These are phyloP conservation scores for Penicillium steckii DNA, from an alignment of 495 filamentous ascomycete species.

Conservation along the genomic window DNA sequence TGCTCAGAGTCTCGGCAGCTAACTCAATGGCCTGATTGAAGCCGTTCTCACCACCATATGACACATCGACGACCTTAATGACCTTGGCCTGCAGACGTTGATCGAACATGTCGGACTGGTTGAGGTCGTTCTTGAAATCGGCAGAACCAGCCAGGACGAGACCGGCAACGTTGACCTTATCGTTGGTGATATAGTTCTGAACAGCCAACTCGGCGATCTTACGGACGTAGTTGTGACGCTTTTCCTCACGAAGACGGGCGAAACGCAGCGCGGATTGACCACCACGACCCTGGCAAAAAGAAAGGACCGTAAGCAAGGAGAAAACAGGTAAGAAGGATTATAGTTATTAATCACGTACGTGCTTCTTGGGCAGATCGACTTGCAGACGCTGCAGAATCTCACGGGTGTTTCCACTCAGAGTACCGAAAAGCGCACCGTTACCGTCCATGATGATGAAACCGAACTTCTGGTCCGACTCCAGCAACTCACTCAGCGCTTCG, in stretches of 20 bases:
- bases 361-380: conserved; percentile 98
- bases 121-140: conserved; percentile 99
- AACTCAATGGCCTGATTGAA: conserved; percentile 99
- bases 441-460: conserved; percentile 99
- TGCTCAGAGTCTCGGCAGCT: conserved; percentile 91
- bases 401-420: conserved; percentile 91
- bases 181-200: conserved; percentile 96
- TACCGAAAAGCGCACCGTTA: conserved; percentile 95
- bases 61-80: conserved; percentile 98
- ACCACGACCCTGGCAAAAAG: conserved; percentile 68
- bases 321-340: neutral
- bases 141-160: conserved; percentile 94
- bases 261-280: conserved; percentile 99
- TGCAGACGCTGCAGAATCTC: conserved; percentile 97
- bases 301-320: neutral
- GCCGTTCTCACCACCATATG: conserved; percentile 97
- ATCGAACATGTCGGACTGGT: conserved; percentile 97
- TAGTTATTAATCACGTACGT: conserved; percentile 38
- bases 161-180: conserved; percentile 96
- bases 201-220: conserved; percentile 98
- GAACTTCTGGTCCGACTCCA: conserved; percentile 98
- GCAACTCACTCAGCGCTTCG: conserved; percentile 90
- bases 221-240: conserved; percentile 98
- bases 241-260: conserved; percentile 98
- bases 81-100: conserved; percentile 86